phyloP scores from a whole-genome alignment of 768 basidiomycete species.

The Leccinum truebloodii region DNA sequence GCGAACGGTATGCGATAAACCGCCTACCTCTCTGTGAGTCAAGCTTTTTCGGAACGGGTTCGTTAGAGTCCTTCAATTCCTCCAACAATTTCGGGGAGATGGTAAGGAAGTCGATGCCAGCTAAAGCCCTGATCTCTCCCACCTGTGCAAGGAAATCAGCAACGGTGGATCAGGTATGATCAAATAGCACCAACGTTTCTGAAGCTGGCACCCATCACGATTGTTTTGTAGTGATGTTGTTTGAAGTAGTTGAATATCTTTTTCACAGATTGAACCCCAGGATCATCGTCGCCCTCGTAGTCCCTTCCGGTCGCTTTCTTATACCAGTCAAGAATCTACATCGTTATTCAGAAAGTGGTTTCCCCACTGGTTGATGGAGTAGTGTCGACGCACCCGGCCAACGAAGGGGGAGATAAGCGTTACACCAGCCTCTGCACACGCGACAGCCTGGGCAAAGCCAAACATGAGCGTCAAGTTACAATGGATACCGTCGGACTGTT shows the following conservation, averaged over 20 bases:
- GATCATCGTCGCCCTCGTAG: constrained; percentile 89
- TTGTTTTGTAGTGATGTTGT: constrained; percentile 94
- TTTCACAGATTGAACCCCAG: constrained; percentile 92
- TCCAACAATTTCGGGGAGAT: constrained; percentile 88
- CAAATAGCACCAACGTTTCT: constrained; percentile 71
- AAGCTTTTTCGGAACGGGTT: constrained; percentile 80
- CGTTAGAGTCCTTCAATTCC: constrained; percentile 77
- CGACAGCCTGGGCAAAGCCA: constrained; percentile 96
- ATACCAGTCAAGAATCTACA: constrained; percentile 96
- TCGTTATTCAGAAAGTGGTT: background rate
- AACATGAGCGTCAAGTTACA: constrained; percentile 98
- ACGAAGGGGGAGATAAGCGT: constrained; percentile 98
- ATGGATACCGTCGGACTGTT: constrained; percentile 87
- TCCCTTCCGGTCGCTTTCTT: constrained; percentile 83
- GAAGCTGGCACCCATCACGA: constrained; percentile 99
- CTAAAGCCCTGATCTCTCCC: constrained; percentile 91
- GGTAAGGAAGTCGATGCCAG: constrained; percentile 95
- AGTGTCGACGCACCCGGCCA: constrained; percentile 68
- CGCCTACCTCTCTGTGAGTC: constrained; percentile 57
- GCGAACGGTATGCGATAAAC: background rate
- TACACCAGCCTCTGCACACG: constrained; percentile 94
- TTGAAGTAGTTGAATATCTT: constrained; percentile 99
- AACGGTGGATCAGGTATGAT: background rate
- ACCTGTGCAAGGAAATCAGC: constrained; percentile 39
- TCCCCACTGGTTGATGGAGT: constrained; percentile 32